A percentile compares a stretch with the other conserved stretches of the same genome.
These are phyloP conservation scores for Tilletia indica DNA, from an alignment of 1,284 basidiomycete species.

Conservation along the genomic window DNA sequence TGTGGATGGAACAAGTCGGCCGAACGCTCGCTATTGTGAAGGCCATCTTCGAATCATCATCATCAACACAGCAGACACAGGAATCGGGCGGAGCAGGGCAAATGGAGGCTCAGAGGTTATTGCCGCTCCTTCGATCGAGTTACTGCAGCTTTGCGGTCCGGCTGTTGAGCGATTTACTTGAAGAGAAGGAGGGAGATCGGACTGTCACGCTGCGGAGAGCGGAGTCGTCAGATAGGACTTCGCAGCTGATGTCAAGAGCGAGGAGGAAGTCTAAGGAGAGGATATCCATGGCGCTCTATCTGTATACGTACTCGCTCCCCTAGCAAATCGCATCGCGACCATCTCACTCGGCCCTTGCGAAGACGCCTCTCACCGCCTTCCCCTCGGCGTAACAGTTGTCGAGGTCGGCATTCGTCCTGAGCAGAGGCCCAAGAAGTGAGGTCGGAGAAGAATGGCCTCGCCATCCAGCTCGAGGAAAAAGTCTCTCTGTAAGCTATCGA, in stretches of 20 bases:
- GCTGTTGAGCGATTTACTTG: background rate
- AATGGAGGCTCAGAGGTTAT: background rate
- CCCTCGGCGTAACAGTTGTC: too few species aligned
- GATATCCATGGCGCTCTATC: conserved; percentile 11
- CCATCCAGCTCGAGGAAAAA: too few species aligned
- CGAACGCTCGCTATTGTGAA: background rate
- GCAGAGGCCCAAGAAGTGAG: too few species aligned
- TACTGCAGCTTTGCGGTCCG: background rate
- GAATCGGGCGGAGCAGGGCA: background rate
- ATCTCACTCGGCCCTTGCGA: too few species aligned
- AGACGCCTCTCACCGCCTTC: too few species aligned
- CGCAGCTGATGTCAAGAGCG: background rate
- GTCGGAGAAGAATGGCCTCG: too few species aligned
- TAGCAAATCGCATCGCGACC: background rate
- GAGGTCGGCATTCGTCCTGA: too few species aligned
- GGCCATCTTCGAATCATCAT: background rate
- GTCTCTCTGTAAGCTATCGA: too few species aligned
- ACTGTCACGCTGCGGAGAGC: background rate
- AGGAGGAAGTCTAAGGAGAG: conserved; percentile 11
- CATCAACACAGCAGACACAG: too few species aligned
- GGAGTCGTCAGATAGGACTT: background rate
- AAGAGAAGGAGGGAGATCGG: background rate
- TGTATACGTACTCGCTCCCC: conserved; percentile 6
- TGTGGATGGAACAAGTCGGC: conserved; percentile 9
- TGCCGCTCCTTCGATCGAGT: conserved; percentile 7